Conservation (phyloP, 257 asterid species). For the Capsicum pubescens region DNA sequence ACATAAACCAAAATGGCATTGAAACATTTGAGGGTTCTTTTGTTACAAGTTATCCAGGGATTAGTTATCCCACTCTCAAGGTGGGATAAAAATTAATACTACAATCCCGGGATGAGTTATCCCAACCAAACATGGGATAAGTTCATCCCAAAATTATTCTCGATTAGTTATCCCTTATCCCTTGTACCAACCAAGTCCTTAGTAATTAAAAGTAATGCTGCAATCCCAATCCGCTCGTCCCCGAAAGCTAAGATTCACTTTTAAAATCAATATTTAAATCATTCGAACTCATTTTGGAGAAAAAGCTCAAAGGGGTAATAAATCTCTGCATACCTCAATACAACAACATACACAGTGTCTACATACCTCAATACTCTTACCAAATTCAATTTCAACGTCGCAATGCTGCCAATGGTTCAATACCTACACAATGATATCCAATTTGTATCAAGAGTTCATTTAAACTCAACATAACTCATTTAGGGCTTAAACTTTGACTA, state of each 20-base stretch:
- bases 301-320: background rate
- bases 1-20: background rate
- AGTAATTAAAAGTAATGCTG: background rate
- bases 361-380: background rate
- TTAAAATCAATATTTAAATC: background rate
- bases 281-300: background rate
- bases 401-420: background rate
- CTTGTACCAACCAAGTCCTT: background rate
- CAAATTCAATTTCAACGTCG: background rate
- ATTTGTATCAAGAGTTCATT: background rate
- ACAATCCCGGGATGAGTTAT: no score
- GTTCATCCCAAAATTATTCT: no score
- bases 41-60: no score
- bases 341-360: no score
- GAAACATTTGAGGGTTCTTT: background rate
- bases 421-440: background rate
- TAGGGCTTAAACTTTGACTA: background rate
- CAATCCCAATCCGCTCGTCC: background rate
- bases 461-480: background rate
- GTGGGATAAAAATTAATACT: no score
- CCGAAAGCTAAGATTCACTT: background rate
- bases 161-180: no score
- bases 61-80: no score
- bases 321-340: background rate
- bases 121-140: no score